These are phyloP conservation scores for Parathielavia appendiculata DNA, from an alignment of 495 filamentous ascomycete genomes.

Conservation along the genomic window DNA sequence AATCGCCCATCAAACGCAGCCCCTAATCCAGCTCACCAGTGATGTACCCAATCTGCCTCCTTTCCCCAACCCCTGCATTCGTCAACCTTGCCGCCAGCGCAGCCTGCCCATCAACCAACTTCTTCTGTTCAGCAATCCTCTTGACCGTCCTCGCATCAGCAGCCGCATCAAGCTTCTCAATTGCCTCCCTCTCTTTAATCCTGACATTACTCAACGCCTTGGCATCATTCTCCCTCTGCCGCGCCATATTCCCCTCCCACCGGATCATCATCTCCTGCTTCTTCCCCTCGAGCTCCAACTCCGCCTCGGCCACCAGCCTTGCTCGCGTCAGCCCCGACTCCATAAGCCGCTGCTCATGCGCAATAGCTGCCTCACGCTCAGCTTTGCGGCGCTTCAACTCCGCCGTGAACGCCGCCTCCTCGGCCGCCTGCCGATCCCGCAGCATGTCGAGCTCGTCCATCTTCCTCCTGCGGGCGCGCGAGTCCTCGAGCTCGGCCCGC, in stretches of 20 bases:
- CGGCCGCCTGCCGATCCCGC: constrained; percentile 29
- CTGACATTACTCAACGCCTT: constrained; percentile 39
- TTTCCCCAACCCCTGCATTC: constrained; percentile 18
- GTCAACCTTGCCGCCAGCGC: constrained; percentile 36
- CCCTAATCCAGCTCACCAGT: constrained; percentile 35
- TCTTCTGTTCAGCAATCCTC: constrained; percentile 42
- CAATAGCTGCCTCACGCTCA: constrained; percentile 28
- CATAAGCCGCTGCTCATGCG: constrained; percentile 38
- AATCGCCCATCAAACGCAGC: neutral
- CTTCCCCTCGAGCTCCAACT: constrained; percentile 35
- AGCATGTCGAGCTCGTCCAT: constrained; percentile 35
- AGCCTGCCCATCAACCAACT: constrained; percentile 43
- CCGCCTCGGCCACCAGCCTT: constrained; percentile 36
- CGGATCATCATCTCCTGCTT: constrained; percentile 32
- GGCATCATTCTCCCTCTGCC: constrained; percentile 34
- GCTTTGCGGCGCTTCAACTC: constrained; percentile 25
- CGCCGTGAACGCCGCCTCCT: constrained; percentile 25
- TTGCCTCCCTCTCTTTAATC: constrained; percentile 39
- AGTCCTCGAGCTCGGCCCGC: constrained; percentile 44
- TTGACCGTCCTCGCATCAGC: constrained; percentile 33
- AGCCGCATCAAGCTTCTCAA: constrained; percentile 36
- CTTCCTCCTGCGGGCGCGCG: constrained; percentile 33
- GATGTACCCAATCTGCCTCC: constrained; percentile 45
- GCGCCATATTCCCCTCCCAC: constrained; percentile 37
- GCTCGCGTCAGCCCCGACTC: constrained; percentile 38